Percentiles rank a stretch among this genome's conserved stretches.
These are phyloP conservation scores for Pleurotus tuber-regium DNA, from an alignment of 768 basidiomycete species.

Conservation along the genomic window DNA sequence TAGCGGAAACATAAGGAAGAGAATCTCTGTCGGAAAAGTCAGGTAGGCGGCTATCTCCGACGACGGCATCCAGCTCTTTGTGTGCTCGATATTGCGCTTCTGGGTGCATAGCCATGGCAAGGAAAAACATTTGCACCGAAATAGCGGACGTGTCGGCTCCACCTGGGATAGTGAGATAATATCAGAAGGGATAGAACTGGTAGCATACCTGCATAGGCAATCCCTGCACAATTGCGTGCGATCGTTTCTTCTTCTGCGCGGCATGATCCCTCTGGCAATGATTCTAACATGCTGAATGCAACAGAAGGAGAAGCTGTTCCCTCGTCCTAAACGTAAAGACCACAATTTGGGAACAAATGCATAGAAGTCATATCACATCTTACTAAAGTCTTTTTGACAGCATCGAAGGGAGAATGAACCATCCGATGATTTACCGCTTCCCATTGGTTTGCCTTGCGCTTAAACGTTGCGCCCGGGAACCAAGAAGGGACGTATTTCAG, in stretches of 20 bases:
- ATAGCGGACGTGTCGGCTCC: conserved; percentile 14
- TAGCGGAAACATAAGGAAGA: conserved; percentile 3
- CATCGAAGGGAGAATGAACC: conserved; percentile 12
- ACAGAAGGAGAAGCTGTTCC: background rate
- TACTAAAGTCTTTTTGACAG: conserved; percentile 12
- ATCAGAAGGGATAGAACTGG: background rate
- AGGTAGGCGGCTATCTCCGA: background rate
- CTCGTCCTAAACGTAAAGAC: background rate
- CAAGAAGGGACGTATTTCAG: conserved; percentile 27
- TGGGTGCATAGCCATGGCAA: conserved; percentile 23
- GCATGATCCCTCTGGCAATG: background rate
- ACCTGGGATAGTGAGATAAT: background rate
- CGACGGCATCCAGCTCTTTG: conserved; percentile 19
- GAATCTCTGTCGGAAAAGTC: background rate
- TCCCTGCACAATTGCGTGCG: conserved; percentile 1
- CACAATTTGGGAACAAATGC: background rate
- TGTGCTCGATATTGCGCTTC: conserved; percentile 22
- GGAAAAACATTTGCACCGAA: conserved; percentile 16
- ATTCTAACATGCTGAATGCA: background rate
- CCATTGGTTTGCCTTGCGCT: conserved; percentile 16
- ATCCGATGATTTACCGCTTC: background rate
- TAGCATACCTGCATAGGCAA: background rate
- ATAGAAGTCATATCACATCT: background rate
- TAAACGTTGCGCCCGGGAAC: conserved; percentile 29
- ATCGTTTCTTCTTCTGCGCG: background rate